A percentile compares a stretch with the other conserved stretches of the same genome.
phyloP scores from a whole-genome alignment of 352 stramenopile species.

The Pythium aquatile region DNA sequence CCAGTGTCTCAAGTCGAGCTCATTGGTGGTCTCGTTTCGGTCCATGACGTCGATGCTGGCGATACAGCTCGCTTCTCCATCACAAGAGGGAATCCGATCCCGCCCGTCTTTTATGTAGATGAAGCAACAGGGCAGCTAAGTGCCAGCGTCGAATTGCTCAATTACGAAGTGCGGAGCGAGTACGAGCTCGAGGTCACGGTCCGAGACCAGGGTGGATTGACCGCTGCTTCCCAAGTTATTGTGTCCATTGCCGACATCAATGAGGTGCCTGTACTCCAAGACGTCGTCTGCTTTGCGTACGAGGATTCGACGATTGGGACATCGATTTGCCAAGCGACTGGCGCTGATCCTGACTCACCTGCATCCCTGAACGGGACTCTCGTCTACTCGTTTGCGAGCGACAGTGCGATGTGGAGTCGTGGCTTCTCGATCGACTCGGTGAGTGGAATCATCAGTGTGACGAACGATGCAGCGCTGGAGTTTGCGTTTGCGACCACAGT shows the following conservation, averaged over 20 bases:
- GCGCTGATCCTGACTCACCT: constrained; percentile 20
- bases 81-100: constrained; percentile 15
- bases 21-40: constrained; percentile 6
- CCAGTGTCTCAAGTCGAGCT: constrained; percentile 21
- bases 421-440: constrained; percentile 25
- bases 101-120: constrained; percentile 20
- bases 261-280: constrained; percentile 16
- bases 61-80: constrained; percentile 21
- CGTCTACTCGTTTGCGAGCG: constrained; percentile 2
- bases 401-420: background rate
- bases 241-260: constrained; percentile 27
- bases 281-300: constrained; percentile 19
- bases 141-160: constrained; percentile 17
- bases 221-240: constrained; percentile 3
- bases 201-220: constrained; percentile 18
- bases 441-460: constrained; percentile 16
- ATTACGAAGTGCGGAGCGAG: constrained; percentile 21
- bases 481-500: constrained; percentile 9
- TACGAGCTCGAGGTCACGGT: constrained; percentile 21
- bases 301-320: constrained; percentile 12
- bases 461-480: constrained; percentile 10
- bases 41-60: constrained; percentile 17
- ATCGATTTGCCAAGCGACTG: constrained; percentile 18
- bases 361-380: constrained; percentile 16
- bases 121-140: constrained; percentile 16